phyloP scores from a whole-genome alignment of 352 stramenopile genomes.

The Globisporangium nodosum region DNA sequence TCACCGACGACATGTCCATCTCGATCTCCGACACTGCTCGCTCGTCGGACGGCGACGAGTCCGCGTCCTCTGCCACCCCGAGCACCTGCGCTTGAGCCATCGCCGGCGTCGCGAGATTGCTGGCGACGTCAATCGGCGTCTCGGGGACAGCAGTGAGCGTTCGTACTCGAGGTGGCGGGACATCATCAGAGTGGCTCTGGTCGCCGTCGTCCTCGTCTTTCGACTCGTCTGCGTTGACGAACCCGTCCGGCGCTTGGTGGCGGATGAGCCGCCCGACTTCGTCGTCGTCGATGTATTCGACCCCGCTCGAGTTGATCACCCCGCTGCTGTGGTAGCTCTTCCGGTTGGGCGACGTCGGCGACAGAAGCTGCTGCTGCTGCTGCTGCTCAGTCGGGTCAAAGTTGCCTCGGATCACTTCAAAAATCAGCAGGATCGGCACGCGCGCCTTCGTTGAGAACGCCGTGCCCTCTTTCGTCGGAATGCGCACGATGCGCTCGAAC shows the following conservation, averaged over 20 bases:
- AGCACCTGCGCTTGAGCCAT: constrained; percentile 22
- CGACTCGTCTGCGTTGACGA: constrained; percentile 36
- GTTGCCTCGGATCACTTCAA: constrained; percentile 83
- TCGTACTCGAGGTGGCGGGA: constrained; percentile 1
- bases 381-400: constrained; percentile 32
- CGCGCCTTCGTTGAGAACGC: constrained; percentile 85
- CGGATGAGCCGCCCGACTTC: constrained; percentile 71
- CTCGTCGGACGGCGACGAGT: constrained; percentile 23
- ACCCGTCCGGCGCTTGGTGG: constrained; percentile 55
- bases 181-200: not conserved
- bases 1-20: constrained; percentile 52
- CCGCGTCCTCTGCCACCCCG: constrained; percentile 15
- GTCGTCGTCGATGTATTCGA: constrained; percentile 78
- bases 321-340: constrained; percentile 28
- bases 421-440: constrained; percentile 85
- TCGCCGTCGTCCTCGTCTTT: constrained; percentile 14
- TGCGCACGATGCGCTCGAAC: constrained; percentile 83
- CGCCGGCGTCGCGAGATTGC: constrained; percentile 50
- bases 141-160: constrained; percentile 36
- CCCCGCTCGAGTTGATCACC: constrained; percentile 33
- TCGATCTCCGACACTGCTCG: constrained; percentile 23
- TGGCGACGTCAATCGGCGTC: constrained; percentile 57
- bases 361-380: constrained; percentile 35
- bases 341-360: constrained; percentile 49
- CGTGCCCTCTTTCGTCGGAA: constrained; percentile 82